phyloP scores from a whole-genome alignment of 768 basidiomycete genomes.

The Ramaria rubella region DNA sequence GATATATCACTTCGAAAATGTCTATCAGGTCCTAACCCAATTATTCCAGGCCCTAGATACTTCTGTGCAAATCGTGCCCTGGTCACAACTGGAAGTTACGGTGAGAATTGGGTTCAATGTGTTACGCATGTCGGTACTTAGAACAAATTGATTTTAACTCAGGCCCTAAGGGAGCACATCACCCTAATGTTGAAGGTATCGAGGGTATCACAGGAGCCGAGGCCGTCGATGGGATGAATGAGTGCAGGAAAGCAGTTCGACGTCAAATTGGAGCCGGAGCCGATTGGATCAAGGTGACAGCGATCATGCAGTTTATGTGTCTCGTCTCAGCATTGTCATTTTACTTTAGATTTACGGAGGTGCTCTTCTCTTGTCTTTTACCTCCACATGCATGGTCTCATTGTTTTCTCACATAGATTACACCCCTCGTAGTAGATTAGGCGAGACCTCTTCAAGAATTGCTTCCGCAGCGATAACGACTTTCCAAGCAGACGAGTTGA shows the following conservation, averaged over 20 bases:
- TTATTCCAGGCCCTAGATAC: conserved; percentile 58
- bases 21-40: conserved; percentile 37
- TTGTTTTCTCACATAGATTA: conserved; percentile 38
- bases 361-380: conserved; percentile 19
- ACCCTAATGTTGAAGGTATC: conserved; percentile 42
- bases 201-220: conserved; percentile 54
- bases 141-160: background rate
- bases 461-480: conserved; percentile 33
- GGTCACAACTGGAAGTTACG: conserved; percentile 54
- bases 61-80: conserved; percentile 56
- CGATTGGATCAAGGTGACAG: conserved; percentile 57
- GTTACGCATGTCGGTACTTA: background rate
- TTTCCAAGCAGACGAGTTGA: conserved; percentile 41
- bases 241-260: conserved; percentile 48
- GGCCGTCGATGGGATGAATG: conserved; percentile 50
- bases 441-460: conserved; percentile 32
- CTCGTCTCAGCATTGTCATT: background rate
- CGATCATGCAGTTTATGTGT: background rate
- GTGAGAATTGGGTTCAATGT: conserved; percentile 26
- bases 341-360: conserved; percentile 45
- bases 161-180: conserved; percentile 50
- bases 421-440: conserved; percentile 40
- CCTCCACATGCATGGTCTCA: background rate
- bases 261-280: conserved; percentile 59
- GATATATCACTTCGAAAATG: conserved; percentile 54